phyloP scores from a whole-genome alignment of 2,329 filamentous ascomycete species.

The Microsporum ferrugineum region DNA sequence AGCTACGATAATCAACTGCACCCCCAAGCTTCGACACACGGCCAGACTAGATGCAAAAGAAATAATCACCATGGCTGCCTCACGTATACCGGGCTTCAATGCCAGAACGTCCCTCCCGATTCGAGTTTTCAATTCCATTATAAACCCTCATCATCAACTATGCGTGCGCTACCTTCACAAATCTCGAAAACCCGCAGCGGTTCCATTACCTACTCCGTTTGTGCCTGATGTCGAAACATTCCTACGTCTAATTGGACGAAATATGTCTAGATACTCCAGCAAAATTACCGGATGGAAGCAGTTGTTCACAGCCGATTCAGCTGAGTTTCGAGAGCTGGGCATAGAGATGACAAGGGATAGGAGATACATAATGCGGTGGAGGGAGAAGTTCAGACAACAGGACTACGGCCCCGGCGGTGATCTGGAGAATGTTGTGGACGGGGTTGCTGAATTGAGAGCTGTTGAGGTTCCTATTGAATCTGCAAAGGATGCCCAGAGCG shows the following conservation, averaged over 20 bases:
- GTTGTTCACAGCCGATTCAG: slow-evolving; percentile 69
- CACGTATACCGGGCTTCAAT: slow-evolving; percentile 3
- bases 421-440: slow-evolving; percentile 57
- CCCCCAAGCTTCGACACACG: neutral
- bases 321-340: slow-evolving; percentile 69
- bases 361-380: slow-evolving; percentile 76
- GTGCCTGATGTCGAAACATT: slow-evolving; percentile 78
- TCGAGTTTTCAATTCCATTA: slow-evolving; percentile 15
- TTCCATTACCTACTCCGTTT: slow-evolving; percentile 68
- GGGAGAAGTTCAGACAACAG: slow-evolving; percentile 69
- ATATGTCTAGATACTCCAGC: slow-evolving; percentile 64
- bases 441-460: slow-evolving; percentile 47
- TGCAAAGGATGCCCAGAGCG: neutral
- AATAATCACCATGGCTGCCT: neutral
- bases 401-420: slow-evolving; percentile 74
- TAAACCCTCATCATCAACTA: slow-evolving; percentile 18
- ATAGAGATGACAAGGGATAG: slow-evolving; percentile 75
- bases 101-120: slow-evolving; percentile 4
- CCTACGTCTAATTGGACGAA: slow-evolving; percentile 80
- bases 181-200: slow-evolving; percentile 30
- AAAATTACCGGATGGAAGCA: slow-evolving; percentile 88
- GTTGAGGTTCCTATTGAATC: slow-evolving; percentile 40
- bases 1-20: neutral
- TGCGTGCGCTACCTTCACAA: slow-evolving; percentile 33
- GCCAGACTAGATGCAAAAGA: neutral